Evolutionary conservation across 2,329 filamentous ascomycete species (phyloP).

Genomic region (Arachnopeziza araneosa): DNA sequence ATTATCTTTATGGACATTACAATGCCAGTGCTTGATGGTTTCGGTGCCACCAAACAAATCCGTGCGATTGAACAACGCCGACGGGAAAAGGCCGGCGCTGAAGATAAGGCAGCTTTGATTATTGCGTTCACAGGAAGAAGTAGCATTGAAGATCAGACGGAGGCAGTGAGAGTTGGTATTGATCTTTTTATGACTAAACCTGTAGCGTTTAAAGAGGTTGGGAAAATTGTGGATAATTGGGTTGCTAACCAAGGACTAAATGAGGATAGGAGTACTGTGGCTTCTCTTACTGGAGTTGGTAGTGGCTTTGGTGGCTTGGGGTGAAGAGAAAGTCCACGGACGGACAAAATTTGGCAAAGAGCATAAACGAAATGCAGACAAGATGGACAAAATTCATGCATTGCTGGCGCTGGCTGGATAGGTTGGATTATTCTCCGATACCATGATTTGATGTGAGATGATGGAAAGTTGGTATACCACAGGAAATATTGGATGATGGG

Average conservation of each 20-base stretch:
- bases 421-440: too few species aligned
- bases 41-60: slow-evolving; percentile 44
- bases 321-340: too few species aligned
- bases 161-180: slow-evolving; percentile 32
- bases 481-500: too few species aligned
- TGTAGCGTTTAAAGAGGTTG: slow-evolving; percentile 37
- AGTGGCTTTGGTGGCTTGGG: too few species aligned
- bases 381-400: too few species aligned
- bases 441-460: too few species aligned
- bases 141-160: slow-evolving; percentile 30
- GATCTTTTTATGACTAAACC: slow-evolving; percentile 37
- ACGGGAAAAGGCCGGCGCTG: slow-evolving; percentile 20
- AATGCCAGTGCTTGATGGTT: slow-evolving; percentile 51
- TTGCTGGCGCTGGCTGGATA: too few species aligned
- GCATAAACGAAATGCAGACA: too few species aligned
- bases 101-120: slow-evolving; percentile 30
- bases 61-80: slow-evolving; percentile 38
- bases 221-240: slow-evolving; percentile 34
- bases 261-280: background rate
- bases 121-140: slow-evolving; percentile 36
- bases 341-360: too few species aligned
- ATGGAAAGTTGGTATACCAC: too few species aligned
- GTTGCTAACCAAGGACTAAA: slow-evolving; percentile 27
- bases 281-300: too few species aligned
- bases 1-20: slow-evolving; percentile 45